A percentile compares a stretch with the other conserved stretches of the same genome.
Evolutionary conservation across 352 stramenopile genomes (phyloP).

Genomic region (Phytophthora macrochlamydospora): DNA sequence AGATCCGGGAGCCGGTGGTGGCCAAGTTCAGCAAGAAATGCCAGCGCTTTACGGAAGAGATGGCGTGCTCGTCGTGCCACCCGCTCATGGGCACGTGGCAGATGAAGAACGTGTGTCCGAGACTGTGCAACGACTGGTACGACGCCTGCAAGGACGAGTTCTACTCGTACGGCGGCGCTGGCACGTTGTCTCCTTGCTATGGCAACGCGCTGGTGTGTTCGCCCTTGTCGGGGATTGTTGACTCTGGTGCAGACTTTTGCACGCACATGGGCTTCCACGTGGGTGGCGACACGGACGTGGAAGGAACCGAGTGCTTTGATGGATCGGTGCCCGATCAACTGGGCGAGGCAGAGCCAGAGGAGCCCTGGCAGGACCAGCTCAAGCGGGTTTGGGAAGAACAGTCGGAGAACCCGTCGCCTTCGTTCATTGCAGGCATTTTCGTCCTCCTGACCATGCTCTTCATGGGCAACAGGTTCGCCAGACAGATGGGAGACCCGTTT

Average conservation of each 20-base stretch:
- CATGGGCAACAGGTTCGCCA: constrained; percentile 51
- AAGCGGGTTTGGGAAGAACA: constrained; percentile 71
- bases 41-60: constrained; percentile 66
- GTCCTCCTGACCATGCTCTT: constrained; percentile 58
- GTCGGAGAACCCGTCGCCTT: constrained; percentile 64
- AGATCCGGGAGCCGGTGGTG: constrained; percentile 79
- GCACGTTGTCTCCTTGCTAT: constrained; percentile 76
- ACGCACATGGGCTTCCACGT: constrained; percentile 83
- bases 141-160: constrained; percentile 74
- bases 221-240: constrained; percentile 60
- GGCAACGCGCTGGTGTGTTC: constrained; percentile 86
- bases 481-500: constrained; percentile 49
- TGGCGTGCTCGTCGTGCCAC: constrained; percentile 83
- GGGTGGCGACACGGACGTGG: constrained; percentile 59
- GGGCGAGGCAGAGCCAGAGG: constrained; percentile 57
- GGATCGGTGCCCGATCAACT: constrained; percentile 68
- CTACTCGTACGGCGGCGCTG: constrained; percentile 67
- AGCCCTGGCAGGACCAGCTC: constrained; percentile 60
- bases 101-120: constrained; percentile 76
- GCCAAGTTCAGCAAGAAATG: constrained; percentile 76
- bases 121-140: constrained; percentile 80
- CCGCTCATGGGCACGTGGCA: constrained; percentile 77
- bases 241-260: constrained; percentile 69
- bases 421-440: constrained; percentile 72
- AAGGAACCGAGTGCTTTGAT: constrained; percentile 85